Evolutionary conservation across 257 asterid genomes (phyloP).

Genomic region (Handroanthus guayacan): DNA sequence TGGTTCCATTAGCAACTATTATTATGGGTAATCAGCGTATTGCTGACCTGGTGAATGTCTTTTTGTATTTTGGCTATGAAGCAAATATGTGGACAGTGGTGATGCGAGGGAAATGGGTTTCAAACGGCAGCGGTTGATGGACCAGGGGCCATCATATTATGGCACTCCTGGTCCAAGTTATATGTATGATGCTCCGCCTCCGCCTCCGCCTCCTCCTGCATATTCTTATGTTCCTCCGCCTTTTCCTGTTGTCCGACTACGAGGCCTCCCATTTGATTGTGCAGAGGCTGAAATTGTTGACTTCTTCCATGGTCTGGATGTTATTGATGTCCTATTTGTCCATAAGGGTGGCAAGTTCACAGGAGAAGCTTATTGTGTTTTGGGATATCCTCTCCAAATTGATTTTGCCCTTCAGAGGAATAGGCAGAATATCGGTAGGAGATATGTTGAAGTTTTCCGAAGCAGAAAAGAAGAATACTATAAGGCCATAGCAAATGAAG

Average conservation of each 20-base stretch:
- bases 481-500: slow-evolving; percentile 87
- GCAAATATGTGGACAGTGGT: slow-evolving; percentile 68
- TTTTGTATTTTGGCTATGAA: slow-evolving; percentile 38
- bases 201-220: slow-evolving; percentile 50
- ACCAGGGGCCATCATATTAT: slow-evolving; percentile 74
- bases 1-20: not conserved
- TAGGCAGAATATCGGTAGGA: slow-evolving; percentile 86
- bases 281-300: slow-evolving; percentile 79
- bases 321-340: slow-evolving; percentile 81
- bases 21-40: slow-evolving; percentile 6
- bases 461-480: slow-evolving; percentile 90
- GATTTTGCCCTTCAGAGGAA: slow-evolving; percentile 91
- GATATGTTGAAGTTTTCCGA: slow-evolving; percentile 94
- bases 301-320: slow-evolving; percentile 85
- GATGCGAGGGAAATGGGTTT: slow-evolving; percentile 92
- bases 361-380: slow-evolving; percentile 86
- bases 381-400: slow-evolving; percentile 89
- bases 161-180: slow-evolving; percentile 69
- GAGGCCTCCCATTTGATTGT: slow-evolving; percentile 97
- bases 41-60: slow-evolving; percentile 35
- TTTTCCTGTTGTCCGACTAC: slow-evolving; percentile 92
- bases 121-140: slow-evolving; percentile 91
- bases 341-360: slow-evolving; percentile 81
- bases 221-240: slow-evolving; percentile 81
- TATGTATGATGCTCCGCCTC: slow-evolving; percentile 81